These are phyloP conservation scores for Coemansia sp. DNA, from an alignment of 192 early-diverging fungal genomes.

Conservation along the genomic window DNA sequence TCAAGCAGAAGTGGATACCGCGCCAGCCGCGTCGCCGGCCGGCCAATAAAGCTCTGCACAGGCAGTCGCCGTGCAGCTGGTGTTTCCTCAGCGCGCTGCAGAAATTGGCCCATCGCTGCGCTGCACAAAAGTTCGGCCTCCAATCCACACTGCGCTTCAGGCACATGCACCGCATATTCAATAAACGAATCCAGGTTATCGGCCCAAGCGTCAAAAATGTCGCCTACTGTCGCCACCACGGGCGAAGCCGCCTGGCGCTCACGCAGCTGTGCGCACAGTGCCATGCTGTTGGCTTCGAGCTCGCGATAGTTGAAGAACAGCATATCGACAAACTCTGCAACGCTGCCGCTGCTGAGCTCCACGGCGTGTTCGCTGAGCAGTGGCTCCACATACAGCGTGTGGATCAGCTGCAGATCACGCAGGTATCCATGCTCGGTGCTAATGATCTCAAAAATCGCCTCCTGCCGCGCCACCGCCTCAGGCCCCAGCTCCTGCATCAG, in stretches of 20 bases:
- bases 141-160: conserved; percentile 73
- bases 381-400: conserved; percentile 68
- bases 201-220: conserved; percentile 76
- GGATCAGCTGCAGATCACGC: conserved; percentile 77
- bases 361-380: conserved; percentile 34
- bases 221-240: conserved; percentile 78
- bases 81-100: conserved; percentile 70
- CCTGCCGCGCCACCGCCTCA: conserved; percentile 60
- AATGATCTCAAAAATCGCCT: conserved; percentile 89
- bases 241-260: conserved; percentile 56
- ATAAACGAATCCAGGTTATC: conserved; percentile 73
- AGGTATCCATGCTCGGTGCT: conserved; percentile 87
- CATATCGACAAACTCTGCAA: conserved; percentile 64
- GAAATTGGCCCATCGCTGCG: conserved; percentile 67
- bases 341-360: conserved; percentile 30
- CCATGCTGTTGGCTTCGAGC: conserved; percentile 59
- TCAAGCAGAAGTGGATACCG: conserved; percentile 82
- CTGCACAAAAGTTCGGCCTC: conserved; percentile 74
- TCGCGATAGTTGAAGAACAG: conserved; percentile 78
- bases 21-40: conserved; percentile 84
- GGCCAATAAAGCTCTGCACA: conserved; percentile 82
- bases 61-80: conserved; percentile 79
- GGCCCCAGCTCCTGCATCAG: conserved; percentile 33
- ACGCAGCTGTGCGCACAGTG: conserved; percentile 57
- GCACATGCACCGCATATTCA: conserved; percentile 81